Conservation (phyloP, 2,329 filamentous ascomycete species). For the Shiraia bambusicola region DNA sequence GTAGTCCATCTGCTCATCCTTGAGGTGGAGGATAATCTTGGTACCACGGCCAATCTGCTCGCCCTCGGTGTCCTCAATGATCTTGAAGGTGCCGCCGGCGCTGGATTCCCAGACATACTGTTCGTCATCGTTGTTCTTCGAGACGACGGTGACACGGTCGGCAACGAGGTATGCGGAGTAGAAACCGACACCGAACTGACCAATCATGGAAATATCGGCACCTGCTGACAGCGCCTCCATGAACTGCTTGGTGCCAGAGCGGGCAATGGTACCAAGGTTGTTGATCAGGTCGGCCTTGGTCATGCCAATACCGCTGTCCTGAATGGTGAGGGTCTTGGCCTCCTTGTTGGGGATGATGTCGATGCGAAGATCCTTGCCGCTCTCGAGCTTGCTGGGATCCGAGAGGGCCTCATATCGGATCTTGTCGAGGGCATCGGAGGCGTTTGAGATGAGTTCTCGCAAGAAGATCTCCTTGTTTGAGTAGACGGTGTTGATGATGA, state of each 20-base stretch:
- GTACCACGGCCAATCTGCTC: conserved; percentile 90
- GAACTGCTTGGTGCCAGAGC: conserved; percentile 99
- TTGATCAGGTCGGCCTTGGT: conserved; percentile 99
- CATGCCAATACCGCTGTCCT: conserved; percentile 99
- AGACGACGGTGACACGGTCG: conserved; percentile 91
- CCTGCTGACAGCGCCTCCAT: conserved; percentile 99
- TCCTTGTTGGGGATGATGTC: conserved; percentile 98
- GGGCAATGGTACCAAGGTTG: conserved; percentile 99
- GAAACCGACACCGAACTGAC: conserved; percentile 99
- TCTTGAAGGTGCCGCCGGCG: conserved; percentile 95
- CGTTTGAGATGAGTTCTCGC: conserved; percentile 96
- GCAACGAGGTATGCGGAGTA: conserved; percentile 99
- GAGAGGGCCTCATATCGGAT: conserved; percentile 98
- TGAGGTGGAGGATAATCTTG: conserved; percentile 97
- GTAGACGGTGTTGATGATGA: conserved; percentile 99
- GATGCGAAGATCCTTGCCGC: conserved; percentile 96
- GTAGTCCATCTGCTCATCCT: conserved; percentile 99
- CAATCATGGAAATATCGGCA: conserved; percentile 99
- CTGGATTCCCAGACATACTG: conserved; percentile 99
- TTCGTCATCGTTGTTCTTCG: conserved; percentile 99
- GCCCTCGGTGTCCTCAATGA: conserved; percentile 85
- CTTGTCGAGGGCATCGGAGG: conserved; percentile 99
- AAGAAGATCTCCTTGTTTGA: conserved; percentile 99
- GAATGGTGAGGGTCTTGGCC: conserved; percentile 95
- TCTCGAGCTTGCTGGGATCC: conserved; percentile 95